phyloP scores from a whole-genome alignment of 192 early-diverging fungal genomes.

The Linnemannia elongata region DNA sequence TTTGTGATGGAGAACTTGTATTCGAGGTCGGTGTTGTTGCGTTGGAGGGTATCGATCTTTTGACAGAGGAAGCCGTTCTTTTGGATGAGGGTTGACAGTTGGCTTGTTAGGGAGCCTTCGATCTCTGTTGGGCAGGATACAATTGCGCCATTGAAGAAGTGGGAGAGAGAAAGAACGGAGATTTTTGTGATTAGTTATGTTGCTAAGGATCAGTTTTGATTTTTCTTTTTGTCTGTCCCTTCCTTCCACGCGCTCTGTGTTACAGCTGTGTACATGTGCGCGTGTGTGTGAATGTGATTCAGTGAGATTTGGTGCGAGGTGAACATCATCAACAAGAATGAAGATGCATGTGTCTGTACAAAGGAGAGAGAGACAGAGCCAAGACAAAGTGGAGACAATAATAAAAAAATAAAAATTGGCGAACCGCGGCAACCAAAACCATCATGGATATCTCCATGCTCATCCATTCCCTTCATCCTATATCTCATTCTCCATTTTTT shows the following conservation, averaged over 20 bases:
- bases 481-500: not conserved
- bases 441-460: not conserved
- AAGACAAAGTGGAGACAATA: not conserved
- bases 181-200: not conserved
- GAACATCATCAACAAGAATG: not conserved
- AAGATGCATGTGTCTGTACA: not conserved
- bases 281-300: not conserved
- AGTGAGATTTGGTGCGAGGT: too few species aligned
- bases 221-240: not conserved
- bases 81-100: conserved; percentile 26
- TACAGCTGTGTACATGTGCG: not conserved
- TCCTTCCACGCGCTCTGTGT: not conserved
- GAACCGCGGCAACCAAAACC: not conserved
- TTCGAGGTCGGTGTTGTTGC: conserved; percentile 31
- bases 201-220: not conserved
- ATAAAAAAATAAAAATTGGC: not conserved
- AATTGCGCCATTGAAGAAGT: not conserved
- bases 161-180: not conserved
- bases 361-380: not conserved
- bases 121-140: not conserved
- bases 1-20: conserved; percentile 27
- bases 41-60: conserved; percentile 27
- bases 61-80: conserved; percentile 36
- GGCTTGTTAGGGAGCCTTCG: conserved; percentile 27
- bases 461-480: not conserved